A percentile compares a stretch with the other conserved stretches of the same genome.
Conservation (phyloP, 768 basidiomycete genomes). For the Suillus sp. region DNA sequence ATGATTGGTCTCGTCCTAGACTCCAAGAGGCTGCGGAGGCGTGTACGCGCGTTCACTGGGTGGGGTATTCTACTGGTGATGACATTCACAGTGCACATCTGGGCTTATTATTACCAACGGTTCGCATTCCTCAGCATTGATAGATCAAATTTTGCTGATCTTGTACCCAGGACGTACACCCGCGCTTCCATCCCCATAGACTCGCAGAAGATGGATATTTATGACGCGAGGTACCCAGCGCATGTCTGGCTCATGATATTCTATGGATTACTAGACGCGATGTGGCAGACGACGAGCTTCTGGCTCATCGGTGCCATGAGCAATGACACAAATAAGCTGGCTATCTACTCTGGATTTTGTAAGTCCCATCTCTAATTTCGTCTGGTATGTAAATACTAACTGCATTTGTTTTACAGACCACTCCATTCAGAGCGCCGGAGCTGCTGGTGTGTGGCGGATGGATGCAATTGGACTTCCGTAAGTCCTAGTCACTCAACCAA, state of each 20-base stretch:
- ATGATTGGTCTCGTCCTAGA: conserved; percentile 70
- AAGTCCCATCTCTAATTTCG: conserved; percentile 28
- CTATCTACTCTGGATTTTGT: conserved; percentile 81
- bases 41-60: conserved; percentile 65
- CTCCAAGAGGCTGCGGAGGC: conserved; percentile 51
- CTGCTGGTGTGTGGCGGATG: conserved; percentile 68
- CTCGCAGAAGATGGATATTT: conserved; percentile 57
- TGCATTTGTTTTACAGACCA: conserved; percentile 47
- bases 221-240: conserved; percentile 19
- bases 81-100: conserved; percentile 68
- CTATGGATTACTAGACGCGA: conserved; percentile 72
- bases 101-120: conserved; percentile 78
- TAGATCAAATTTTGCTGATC: not conserved
- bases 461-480: conserved; percentile 68
- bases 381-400: not conserved
- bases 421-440: conserved; percentile 75
- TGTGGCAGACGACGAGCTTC: conserved; percentile 81
- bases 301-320: conserved; percentile 86
- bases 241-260: conserved; percentile 64
- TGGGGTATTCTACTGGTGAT: conserved; percentile 62
- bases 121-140: conserved; percentile 29
- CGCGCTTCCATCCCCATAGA: conserved; percentile 48
- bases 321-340: conserved; percentile 75
- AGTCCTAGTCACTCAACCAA: conserved; percentile 28
- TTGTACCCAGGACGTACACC: conserved; percentile 50